Conservation (phyloP, 371 early-diverging fungal genomes). For the Mortierella sp. region DNA sequence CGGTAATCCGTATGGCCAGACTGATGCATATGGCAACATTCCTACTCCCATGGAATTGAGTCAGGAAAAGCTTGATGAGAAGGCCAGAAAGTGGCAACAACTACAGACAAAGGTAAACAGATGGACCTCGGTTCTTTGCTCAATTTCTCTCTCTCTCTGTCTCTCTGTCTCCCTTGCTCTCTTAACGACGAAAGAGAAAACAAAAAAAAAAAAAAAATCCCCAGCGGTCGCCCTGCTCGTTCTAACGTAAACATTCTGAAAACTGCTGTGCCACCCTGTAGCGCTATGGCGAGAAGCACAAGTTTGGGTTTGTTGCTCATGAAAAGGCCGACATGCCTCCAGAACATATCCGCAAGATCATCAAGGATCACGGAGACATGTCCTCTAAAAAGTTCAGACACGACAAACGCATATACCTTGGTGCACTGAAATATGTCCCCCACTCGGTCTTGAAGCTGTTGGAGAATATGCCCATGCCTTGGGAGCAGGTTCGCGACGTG, state of each 20-base stretch:
- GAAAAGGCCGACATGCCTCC: slow-evolving; percentile 97
- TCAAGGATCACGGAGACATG: slow-evolving; percentile 99
- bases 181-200: too few species aligned
- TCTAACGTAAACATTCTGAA: not conserved
- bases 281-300: slow-evolving; percentile 92
- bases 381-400: slow-evolving; percentile 95
- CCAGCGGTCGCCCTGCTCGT: too few species aligned
- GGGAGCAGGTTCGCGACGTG: slow-evolving; percentile 98
- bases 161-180: too few species aligned
- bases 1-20: slow-evolving; percentile 34
- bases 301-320: slow-evolving; percentile 83
- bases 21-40: slow-evolving; percentile 34
- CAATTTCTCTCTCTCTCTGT: not conserved
- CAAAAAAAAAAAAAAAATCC: too few species aligned
- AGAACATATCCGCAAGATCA: slow-evolving; percentile 96
- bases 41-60: slow-evolving; percentile 53
- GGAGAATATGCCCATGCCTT: slow-evolving; percentile 99
- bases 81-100: slow-evolving; percentile 91
- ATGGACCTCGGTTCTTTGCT: not conserved
- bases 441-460: slow-evolving; percentile 97
- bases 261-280: not conserved
- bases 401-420: slow-evolving; percentile 97
- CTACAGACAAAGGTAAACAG: slow-evolving; percentile 76
- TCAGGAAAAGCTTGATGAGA: slow-evolving; percentile 75
- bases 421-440: slow-evolving; percentile 98